Conservation (phyloP, 768 basidiomycete species). For the Floccularia luteovirens region DNA sequence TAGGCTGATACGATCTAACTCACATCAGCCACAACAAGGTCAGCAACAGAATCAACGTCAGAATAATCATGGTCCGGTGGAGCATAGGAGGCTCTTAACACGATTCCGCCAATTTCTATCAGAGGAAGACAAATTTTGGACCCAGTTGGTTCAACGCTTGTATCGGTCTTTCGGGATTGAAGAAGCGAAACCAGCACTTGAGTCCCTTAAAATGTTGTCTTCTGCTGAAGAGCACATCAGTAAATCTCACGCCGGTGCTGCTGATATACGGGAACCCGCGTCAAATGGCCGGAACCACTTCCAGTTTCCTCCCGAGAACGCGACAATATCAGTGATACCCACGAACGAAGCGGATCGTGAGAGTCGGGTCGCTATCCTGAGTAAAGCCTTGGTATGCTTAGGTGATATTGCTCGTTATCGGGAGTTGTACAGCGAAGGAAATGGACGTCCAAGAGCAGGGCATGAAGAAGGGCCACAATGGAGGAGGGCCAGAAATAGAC, state of each 20-base stretch:
- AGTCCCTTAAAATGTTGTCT: constrained; percentile 45
- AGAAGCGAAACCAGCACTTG: constrained; percentile 52
- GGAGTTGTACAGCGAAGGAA: constrained; percentile 78
- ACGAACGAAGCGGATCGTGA: constrained; percentile 46
- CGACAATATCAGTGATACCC: constrained; percentile 24
- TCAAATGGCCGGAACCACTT: constrained; percentile 46
- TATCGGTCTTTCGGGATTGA: constrained; percentile 65
- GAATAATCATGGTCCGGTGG: constrained; percentile 57
- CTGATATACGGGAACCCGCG: constrained; percentile 14
- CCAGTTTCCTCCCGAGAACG: constrained; percentile 57
- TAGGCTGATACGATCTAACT: constrained; percentile 35
- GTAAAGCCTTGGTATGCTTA: constrained; percentile 84
- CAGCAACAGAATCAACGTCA: constrained; percentile 22
- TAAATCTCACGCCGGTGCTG: constrained; percentile 9
- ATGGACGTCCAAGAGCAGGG: constrained; percentile 57
- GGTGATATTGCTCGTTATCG: constrained; percentile 94
- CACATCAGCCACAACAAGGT: constrained; percentile 26
- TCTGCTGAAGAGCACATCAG: constrained; percentile 24
- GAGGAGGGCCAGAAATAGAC: constrained; percentile 36
- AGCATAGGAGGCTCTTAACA: constrained; percentile 79
- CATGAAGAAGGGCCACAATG: constrained; percentile 48
- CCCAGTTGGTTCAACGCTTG: constrained; percentile 66
- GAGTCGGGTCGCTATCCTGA: constrained; percentile 64
- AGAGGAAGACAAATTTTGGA: constrained; percentile 91
- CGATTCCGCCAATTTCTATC: constrained; percentile 87